Evolutionary conservation across 345 rosid species (phyloP).

Genomic region (Heritiera fomes): DNA sequence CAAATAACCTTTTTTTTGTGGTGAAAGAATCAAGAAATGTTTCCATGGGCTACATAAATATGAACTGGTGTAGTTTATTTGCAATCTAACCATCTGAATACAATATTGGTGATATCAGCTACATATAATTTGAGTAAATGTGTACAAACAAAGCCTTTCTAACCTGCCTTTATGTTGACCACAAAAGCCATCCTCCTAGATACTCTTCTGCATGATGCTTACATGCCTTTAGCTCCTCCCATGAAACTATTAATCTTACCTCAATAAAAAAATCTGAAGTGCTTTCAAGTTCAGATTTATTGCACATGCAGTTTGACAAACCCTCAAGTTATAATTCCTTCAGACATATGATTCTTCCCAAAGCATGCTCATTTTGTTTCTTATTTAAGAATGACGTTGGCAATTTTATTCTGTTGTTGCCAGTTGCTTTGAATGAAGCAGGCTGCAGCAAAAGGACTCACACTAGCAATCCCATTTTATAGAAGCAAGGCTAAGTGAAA

Average conservation of each 20-base stretch:
- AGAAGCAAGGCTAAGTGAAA: background rate
- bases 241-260: background rate
- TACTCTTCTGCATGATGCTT: background rate
- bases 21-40: background rate
- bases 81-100: background rate
- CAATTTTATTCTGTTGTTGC: background rate
- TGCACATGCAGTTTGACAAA: background rate
- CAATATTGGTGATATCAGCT: background rate
- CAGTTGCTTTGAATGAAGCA: slow-evolving; percentile 6
- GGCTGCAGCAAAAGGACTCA: background rate
- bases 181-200: background rate
- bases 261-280: background rate
- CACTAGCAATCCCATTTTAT: background rate
- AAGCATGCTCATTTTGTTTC: background rate
- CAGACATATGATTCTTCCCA: background rate
- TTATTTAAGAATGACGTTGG: background rate
- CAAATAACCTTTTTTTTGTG: background rate
- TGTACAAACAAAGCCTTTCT: background rate
- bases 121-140: background rate
- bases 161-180: background rate
- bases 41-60: background rate
- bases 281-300: background rate
- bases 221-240: background rate
- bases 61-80: background rate
- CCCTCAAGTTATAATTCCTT: background rate